Conservation (phyloP, 2,329 filamentous ascomycete species). For the Colletotrichum limetticola region DNA sequence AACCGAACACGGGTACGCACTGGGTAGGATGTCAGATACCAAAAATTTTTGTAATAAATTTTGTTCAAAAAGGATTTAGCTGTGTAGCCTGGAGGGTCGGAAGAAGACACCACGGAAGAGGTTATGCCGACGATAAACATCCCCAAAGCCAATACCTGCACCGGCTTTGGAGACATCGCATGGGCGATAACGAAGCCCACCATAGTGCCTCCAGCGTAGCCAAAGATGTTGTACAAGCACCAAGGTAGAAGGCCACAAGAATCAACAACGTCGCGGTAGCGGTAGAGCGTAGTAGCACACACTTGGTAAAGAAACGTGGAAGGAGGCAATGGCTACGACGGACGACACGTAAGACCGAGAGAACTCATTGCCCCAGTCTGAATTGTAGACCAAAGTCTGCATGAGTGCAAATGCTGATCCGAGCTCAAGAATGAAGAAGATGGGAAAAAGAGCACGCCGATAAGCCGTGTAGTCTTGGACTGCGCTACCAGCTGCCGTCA, state of each 20-base stretch:
- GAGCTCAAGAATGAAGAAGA: constrained; percentile 63
- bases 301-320: constrained; percentile 54
- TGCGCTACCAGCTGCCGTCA: constrained; percentile 44
- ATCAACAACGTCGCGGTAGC: constrained; percentile 55
- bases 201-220: constrained; percentile 60
- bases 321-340: constrained; percentile 54
- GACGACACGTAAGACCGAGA: constrained; percentile 56
- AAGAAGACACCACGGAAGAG: constrained; percentile 47
- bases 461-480: constrained; percentile 55
- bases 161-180: constrained; percentile 51
- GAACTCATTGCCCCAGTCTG: constrained; percentile 49
- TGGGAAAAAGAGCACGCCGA: constrained; percentile 62
- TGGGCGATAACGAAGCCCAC: constrained; percentile 60
- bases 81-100: constrained; percentile 9
- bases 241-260: constrained; percentile 55
- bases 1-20: not conserved
- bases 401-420: constrained; percentile 65
- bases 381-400: constrained; percentile 59
- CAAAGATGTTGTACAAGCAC: constrained; percentile 52
- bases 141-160: constrained; percentile 60
- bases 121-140: constrained; percentile 54
- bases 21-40: constrained; percentile 16
- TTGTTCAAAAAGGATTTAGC: not conserved
- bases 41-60: not conserved
- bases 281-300: constrained; percentile 60